Evolutionary conservation across 2,329 filamentous ascomycete genomes (phyloP).

Genomic region (Phialocephala subalpina): DNA sequence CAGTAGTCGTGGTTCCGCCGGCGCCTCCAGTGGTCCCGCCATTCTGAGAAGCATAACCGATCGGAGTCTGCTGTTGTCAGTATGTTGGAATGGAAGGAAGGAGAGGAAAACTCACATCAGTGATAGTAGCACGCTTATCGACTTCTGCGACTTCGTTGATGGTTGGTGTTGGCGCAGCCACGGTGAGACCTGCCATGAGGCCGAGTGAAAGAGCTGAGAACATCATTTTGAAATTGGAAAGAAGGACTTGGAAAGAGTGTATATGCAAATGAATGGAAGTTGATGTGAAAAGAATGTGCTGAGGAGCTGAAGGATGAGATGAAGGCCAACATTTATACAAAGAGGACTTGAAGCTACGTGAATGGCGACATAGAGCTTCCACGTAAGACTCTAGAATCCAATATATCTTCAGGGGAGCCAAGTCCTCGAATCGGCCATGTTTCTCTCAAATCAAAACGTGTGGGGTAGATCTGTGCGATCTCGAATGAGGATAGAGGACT

Average conservation of each 20-base stretch:
- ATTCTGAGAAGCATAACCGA: slow-evolving; percentile 25
- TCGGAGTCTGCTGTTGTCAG: not conserved
- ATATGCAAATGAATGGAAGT: slow-evolving; percentile 10
- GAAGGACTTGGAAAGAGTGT: not conserved
- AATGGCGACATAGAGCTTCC: not conserved
- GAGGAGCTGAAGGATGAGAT: not conserved
- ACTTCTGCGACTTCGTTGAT: slow-evolving; percentile 7
- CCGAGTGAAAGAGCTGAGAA: slow-evolving; percentile 14
- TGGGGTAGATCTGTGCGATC: not conserved
- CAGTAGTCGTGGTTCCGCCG: slow-evolving; percentile 62
- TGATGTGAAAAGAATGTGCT: slow-evolving; percentile 6
- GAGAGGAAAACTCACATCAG: not conserved
- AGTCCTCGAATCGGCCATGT: not conserved
- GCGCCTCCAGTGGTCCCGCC: slow-evolving; percentile 46
- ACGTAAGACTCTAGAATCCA: not conserved
- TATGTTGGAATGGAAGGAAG: not conserved
- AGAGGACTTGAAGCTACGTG: not conserved
- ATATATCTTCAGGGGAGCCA: slow-evolving; percentile 17
- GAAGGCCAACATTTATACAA: not conserved
- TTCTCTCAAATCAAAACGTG: not conserved
- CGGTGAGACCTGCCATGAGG: slow-evolving; percentile 10
- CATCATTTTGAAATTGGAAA: slow-evolving; percentile 12
- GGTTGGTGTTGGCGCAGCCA: slow-evolving; percentile 16
- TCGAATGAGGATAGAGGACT: not conserved
- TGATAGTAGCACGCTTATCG: slow-evolving; percentile 9